Evolutionary conservation across 768 basidiomycete genomes (phyloP).

Genomic region (Collybia nuda): DNA sequence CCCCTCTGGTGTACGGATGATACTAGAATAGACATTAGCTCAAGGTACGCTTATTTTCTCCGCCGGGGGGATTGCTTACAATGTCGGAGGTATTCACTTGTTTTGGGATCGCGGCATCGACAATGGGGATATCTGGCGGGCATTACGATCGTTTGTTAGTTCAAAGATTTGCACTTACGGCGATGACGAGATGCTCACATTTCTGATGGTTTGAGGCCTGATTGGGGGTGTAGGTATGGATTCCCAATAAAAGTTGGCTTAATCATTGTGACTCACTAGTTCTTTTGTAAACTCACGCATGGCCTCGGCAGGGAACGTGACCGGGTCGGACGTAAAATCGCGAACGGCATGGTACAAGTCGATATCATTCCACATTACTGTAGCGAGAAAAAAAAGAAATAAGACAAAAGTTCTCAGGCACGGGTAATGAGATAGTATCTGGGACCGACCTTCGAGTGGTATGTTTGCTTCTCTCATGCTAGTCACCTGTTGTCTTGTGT

Average conservation of each 20-base stretch:
- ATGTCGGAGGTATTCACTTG: slow-evolving; percentile 60
- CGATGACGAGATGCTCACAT: slow-evolving; percentile 24
- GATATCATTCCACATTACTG: slow-evolving; percentile 81
- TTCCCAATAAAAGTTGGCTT: not conserved
- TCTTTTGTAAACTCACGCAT: slow-evolving; percentile 52
- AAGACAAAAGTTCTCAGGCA: not conserved
- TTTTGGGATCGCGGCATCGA: slow-evolving; percentile 62
- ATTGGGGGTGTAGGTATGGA: not conserved
- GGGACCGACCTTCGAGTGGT: slow-evolving; percentile 65
- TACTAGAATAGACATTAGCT: slow-evolving; percentile 41
- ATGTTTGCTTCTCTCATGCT: slow-evolving; percentile 65
- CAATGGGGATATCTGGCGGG: slow-evolving; percentile 61
- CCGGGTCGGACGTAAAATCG: slow-evolving; percentile 70
- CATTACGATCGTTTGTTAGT: no score
- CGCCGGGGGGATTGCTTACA: slow-evolving; percentile 37
- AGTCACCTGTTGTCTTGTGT: slow-evolving; percentile 52
- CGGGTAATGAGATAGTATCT: not conserved
- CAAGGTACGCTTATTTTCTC: not conserved
- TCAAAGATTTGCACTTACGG: no score
- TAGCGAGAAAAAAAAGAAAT: no score
- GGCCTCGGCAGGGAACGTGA: slow-evolving; percentile 56
- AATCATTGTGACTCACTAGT: slow-evolving; percentile 43
- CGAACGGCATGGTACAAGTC: slow-evolving; percentile 69
- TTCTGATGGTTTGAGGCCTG: slow-evolving; percentile 47
- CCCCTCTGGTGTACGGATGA: slow-evolving; percentile 63